Conservation (phyloP, 345 rosid species). For the Eucalyptus cloeziana region DNA sequence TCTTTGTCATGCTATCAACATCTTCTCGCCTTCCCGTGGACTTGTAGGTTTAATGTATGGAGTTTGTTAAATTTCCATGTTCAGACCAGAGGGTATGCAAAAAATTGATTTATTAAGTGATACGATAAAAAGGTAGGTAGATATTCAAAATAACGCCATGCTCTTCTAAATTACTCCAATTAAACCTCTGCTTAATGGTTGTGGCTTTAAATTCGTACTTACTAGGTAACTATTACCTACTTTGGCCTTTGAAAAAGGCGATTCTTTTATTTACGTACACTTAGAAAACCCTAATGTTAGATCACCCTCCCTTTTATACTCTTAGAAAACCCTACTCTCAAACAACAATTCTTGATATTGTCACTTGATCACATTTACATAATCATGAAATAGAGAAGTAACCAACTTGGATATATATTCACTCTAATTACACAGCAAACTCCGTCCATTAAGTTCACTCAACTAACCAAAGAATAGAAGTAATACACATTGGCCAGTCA, state of each 20-base stretch:
- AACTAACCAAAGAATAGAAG: not conserved
- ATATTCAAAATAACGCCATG: not conserved
- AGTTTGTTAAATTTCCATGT: not conserved
- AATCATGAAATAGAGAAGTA: not conserved
- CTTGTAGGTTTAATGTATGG: not conserved
- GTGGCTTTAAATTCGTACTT: not conserved
- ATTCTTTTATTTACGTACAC: fast-evolving
- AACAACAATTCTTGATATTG: not conserved
- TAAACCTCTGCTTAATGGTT: not conserved
- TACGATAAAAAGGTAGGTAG: not conserved
- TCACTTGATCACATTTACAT: not conserved
- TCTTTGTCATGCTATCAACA: not conserved
- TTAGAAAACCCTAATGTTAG: not conserved
- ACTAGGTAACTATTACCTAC: not conserved
- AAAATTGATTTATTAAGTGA: not conserved
- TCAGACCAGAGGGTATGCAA: not conserved
- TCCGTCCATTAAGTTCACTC: not conserved
- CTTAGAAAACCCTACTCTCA: not conserved
- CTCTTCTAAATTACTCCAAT: not conserved
- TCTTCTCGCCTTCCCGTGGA: not conserved
- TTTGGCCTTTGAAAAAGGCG: not conserved
- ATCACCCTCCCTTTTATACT: not conserved
- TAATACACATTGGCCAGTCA: not conserved
- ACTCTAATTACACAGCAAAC: not conserved
- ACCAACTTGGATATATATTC: not conserved